Conservation (phyloP, 495 filamentous ascomycete genomes). For the Coniosporium apollinis region DNA sequence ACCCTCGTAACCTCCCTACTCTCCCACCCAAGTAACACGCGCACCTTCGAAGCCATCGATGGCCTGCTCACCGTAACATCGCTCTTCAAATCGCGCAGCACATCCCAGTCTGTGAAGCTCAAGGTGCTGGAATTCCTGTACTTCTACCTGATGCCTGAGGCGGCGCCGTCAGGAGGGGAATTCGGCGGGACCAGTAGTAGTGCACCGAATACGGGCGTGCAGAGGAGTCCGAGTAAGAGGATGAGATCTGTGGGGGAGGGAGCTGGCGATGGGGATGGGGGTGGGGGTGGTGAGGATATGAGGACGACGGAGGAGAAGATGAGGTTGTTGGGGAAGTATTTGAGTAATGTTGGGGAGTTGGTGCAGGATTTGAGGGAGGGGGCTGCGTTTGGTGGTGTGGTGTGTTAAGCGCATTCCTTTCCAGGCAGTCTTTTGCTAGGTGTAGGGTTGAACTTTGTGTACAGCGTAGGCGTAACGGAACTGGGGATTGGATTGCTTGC, state of each 20-base stretch:
- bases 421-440: too few relatives aligned
- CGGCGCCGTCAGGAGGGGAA: conserved; percentile 27
- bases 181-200: conserved; percentile 23
- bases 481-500: too few relatives aligned
- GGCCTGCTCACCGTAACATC: conserved; percentile 86
- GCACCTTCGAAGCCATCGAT: conserved; percentile 84
- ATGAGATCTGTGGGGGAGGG: conserved; percentile 25
- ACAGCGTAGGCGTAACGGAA: too few relatives aligned
- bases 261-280: conserved; percentile 17
- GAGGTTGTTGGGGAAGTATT: conserved; percentile 55
- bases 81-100: conserved; percentile 72
- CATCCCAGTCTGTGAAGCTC: conserved; percentile 74
- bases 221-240: conserved; percentile 56
- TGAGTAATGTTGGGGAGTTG: conserved; percentile 81
- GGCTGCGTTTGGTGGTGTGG: too few relatives aligned
- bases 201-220: conserved; percentile 26
- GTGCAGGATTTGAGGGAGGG: conserved; percentile 80
- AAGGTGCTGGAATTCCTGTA: conserved; percentile 91
- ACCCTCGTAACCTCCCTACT: conserved; percentile 80
- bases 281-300: conserved; percentile 30
- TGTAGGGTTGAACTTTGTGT: too few relatives aligned
- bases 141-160: conserved; percentile 95
- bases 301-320: conserved; percentile 80
- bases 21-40: conserved; percentile 66
- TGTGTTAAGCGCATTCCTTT: too few relatives aligned